Evolutionary conservation across 169 alveolate genomes (phyloP), one percentile per base, ranked within the genome.

Genomic region (Cryptosporidium parvum): DNA sequence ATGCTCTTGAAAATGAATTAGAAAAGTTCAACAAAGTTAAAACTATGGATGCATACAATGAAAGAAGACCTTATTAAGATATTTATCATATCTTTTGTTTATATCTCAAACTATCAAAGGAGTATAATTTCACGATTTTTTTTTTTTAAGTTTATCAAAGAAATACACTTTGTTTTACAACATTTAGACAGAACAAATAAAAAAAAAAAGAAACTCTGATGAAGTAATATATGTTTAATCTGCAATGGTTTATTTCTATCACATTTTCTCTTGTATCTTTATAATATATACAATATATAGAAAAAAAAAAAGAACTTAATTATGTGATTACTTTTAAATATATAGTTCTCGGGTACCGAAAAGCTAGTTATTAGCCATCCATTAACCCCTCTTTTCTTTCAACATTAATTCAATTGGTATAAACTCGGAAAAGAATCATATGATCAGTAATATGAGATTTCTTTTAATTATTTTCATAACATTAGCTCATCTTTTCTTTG

Each of bases 1-100:
- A 94, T 35, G 98, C 98, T 0, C 93, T 96, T 29, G 95, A 92
- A 70, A 93, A 95, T 75, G 97, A 95, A 58, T 68, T 92, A 4
- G 94, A 95, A 65, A 92, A 92, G 51, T 96, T 95, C 75, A 91
- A 93, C 18, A 87, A 85, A 37, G 97, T 95, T 33, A 93, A 92
- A 71, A 92, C 93, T 67, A 87, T 93, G 18, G 98, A 96, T 75
- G 86, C 91, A 26, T 86, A 86, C 69, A 96, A 96, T 70, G 98
- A 96, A 73, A 93, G 91, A 72, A 71, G 96, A 44, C 98, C 98
- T 31, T 61, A 35, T 31, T 73, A 37, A 23, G 44, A 39, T 42
- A 42, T 10, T 16, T 3, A 56, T 56, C 31, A 21, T 56, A 56
- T 56, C 26, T 23, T 56, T 56, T 21, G 65, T 26, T 56, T 8